Base-by-base conservation (phyloP, 768 basidiomycete genomes). In the Neoboletus magnificus region DNA sequence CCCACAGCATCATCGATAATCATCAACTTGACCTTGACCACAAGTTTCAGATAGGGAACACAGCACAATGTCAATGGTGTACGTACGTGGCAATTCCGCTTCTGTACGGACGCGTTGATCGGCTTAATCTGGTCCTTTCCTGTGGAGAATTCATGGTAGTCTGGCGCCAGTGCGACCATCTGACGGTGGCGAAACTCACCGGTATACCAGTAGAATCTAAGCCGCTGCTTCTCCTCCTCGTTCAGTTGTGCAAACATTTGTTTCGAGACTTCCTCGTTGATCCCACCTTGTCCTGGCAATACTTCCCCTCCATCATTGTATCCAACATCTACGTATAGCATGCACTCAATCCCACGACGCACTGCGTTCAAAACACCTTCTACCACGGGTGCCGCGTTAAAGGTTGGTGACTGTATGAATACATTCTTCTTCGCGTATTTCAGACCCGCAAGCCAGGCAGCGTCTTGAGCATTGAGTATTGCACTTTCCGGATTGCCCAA, bases 351-450 rank as follows among this genome's bases (percentile, higher is more conserved):
- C 6, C 83, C 86, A 29, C 83, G 73, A 20, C 81, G 71, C 64
- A 83, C 84, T 2, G 87, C 83, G 52, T 79, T 79, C 61, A 87
- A 73, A 53, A 82, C 73, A 10, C 79, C 83, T 16, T 79, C 73
- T 22, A 87, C 78, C 29, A 85, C 77, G 3, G 86, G 87, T 18
- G 69, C 70, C 4, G 87, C 86, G 56, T 89, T 89, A 56, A 87
- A 79, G 9, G 85, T 86, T 1, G 87, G 87, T 0, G 84, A 82
- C 76, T 89, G 87, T 52, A 89, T 84, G 71, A 89, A 86, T n/a
- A 88, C 77, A 48, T 71, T 79, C 62, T 77, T 77, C 65, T 77
- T 71, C 9, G 87, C 86, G 54, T 82, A 80, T 52, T 78, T 73
- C 61, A 87, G 75, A 3, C 77, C 86, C 22, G 83, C 80, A 39